Evolutionary conservation across 169 alveolate genomes (phyloP).

Genomic region (Plasmodium reichenowi): DNA sequence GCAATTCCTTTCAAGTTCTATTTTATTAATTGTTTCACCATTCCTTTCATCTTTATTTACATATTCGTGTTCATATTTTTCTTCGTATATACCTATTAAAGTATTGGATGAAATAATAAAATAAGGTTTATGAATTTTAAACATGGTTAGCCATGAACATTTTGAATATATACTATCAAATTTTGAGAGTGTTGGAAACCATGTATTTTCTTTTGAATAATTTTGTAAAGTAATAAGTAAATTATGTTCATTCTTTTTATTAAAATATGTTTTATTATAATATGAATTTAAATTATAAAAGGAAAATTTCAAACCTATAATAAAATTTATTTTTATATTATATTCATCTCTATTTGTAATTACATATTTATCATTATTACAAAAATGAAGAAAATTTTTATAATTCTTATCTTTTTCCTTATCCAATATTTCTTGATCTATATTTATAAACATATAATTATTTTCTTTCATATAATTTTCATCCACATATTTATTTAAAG

Average conservation of each 20-base stretch:
- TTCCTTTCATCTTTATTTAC: no score
- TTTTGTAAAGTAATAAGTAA: conserved; percentile 36
- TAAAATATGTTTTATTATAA: conserved; percentile 50
- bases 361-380: conserved; percentile 17
- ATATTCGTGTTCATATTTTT: background rate
- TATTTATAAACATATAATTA: conserved; percentile 37
- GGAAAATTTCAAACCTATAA: conserved; percentile 14
- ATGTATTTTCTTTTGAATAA: conserved; percentile 33
- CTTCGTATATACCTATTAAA: conserved; percentile 34
- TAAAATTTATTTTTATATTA: conserved; percentile 26
- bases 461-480: conserved; percentile 49
- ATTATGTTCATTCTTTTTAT: conserved; percentile 15
- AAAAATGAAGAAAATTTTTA: conserved; percentile 22
- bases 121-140: conserved; percentile 51
- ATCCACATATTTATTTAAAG: conserved; percentile 58
- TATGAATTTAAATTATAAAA: conserved; percentile 57
- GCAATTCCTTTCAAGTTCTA: conserved; percentile 4
- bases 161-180: conserved; percentile 12
- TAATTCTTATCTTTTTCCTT: conserved; percentile 65
- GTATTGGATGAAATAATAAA: conserved; percentile 75
- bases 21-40: no score
- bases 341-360: conserved; percentile 42
- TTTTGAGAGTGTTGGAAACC: conserved; percentile 69
- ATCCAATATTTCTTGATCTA: conserved; percentile 32
- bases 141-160: conserved; percentile 39